A percentile compares a stretch with the other conserved stretches of the same genome.
Conservation (phyloP, 2,329 filamentous ascomycete species). For the Penicillium expansum region DNA sequence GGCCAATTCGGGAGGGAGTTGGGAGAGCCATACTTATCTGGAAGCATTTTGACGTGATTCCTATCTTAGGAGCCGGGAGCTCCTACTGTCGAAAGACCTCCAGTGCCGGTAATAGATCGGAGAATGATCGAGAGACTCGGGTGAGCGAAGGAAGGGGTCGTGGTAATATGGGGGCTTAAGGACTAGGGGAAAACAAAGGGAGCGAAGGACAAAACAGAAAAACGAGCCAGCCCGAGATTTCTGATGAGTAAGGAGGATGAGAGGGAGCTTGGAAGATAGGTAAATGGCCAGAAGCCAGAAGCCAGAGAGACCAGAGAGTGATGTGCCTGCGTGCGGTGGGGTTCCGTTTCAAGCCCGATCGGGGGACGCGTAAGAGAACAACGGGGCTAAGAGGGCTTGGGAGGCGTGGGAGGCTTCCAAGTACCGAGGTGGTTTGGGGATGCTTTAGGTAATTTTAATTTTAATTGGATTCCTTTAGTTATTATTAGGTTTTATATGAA, state of each 20-base stretch:
- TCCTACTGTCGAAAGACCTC: slow-evolving; percentile 34
- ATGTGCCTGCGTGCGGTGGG: slow-evolving; percentile 29
- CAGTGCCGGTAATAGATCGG: slow-evolving; percentile 30
- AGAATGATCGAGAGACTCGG: slow-evolving; percentile 15
- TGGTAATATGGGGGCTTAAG: slow-evolving; percentile 2
- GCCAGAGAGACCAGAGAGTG: slow-evolving; percentile 4
- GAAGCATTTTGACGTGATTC: slow-evolving; percentile 36
- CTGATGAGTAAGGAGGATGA: slow-evolving; percentile 15
- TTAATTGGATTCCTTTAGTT: background rate
- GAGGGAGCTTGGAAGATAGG: background rate
- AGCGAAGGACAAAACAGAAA: slow-evolving; percentile 12
- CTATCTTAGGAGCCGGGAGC: slow-evolving; percentile 36
- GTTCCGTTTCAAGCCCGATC: slow-evolving; percentile 30
- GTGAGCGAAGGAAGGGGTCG: slow-evolving; percentile 12
- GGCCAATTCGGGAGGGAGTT: background rate
- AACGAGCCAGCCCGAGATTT: slow-evolving; percentile 25
- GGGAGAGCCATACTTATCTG: slow-evolving; percentile 40
- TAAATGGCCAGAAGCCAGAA: slow-evolving; percentile 3
- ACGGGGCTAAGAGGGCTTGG: slow-evolving; percentile 11
- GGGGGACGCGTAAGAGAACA: slow-evolving; percentile 26
- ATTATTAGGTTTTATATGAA: background rate
- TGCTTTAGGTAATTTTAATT: background rate
- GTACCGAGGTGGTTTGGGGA: background rate
- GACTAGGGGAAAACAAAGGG: background rate
- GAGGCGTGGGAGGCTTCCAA: background rate